Percentiles rank a stretch among this genome's conserved stretches.
phyloP scores from a whole-genome alignment of 208 protist genomes.

The Herpetomonas muscarum region DNA sequence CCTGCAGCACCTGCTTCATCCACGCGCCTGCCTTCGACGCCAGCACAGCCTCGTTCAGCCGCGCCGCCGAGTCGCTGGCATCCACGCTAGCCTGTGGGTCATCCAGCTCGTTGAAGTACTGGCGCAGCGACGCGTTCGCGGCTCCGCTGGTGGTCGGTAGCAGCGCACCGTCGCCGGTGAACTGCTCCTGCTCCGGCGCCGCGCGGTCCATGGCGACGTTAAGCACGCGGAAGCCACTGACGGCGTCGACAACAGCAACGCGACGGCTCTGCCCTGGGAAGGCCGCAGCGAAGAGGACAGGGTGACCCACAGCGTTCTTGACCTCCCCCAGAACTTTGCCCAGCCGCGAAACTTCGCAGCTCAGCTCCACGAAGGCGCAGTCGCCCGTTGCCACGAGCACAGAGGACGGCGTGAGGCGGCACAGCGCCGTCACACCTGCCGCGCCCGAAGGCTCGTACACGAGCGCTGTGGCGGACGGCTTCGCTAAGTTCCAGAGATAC shows the following conservation, averaged over 20 bases:
- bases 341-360: slow-evolving; percentile 2
- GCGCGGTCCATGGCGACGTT: slow-evolving; percentile 17
- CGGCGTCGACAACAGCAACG: slow-evolving; percentile 39
- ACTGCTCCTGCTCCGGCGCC: slow-evolving; percentile 11
- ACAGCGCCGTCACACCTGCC: slow-evolving; percentile 45
- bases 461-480: slow-evolving; percentile 8
- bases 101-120: slow-evolving; percentile 41
- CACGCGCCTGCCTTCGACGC: slow-evolving; percentile 36
- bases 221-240: slow-evolving; percentile 47
- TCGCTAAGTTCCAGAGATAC: slow-evolving; percentile 58
- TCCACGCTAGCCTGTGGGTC: slow-evolving; percentile 4
- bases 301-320: slow-evolving; percentile 5
- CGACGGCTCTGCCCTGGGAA: slow-evolving; percentile 18
- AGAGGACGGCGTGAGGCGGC: slow-evolving; percentile 31
- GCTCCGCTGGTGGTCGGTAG: background rate
- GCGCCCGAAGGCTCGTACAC: slow-evolving; percentile 5
- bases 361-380: slow-evolving; percentile 42
- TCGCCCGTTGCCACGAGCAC: slow-evolving; percentile 45
- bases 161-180: slow-evolving; percentile 3
- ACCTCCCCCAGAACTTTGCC: slow-evolving; percentile 14
- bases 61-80: slow-evolving; percentile 3
- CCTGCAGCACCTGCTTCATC: slow-evolving; percentile 57
- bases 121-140: slow-evolving; percentile 16
- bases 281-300: slow-evolving; percentile 21
- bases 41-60: slow-evolving; percentile 18